Percentiles rank a stretch among this genome's conserved stretches.
Evolutionary conservation across 495 filamentous ascomycete genomes (phyloP).

Genomic region (Penicillium mononematosum): DNA sequence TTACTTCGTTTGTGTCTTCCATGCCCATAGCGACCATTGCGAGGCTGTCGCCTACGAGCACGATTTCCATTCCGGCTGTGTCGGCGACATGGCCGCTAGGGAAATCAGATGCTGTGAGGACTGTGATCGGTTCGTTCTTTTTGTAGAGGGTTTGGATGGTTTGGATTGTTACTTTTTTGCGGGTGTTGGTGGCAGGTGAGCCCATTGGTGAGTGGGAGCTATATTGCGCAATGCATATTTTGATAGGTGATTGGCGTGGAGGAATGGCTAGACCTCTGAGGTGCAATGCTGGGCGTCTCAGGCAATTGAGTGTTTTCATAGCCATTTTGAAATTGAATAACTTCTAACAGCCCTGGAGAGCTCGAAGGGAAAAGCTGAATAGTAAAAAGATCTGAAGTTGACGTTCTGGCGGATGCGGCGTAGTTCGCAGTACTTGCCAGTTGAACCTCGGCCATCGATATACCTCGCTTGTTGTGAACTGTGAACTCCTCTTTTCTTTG

Average conservation of each 20-base stretch:
- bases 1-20: constrained; percentile 88
- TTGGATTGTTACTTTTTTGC: constrained; percentile 83
- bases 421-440: constrained; percentile 10
- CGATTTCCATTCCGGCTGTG: constrained; percentile 86
- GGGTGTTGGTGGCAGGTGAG: constrained; percentile 45
- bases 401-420: constrained; percentile 8
- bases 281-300: not conserved
- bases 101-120: constrained; percentile 97
- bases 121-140: constrained; percentile 83
- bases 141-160: constrained; percentile 72
- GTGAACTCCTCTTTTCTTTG: not conserved
- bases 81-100: constrained; percentile 89
- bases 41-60: constrained; percentile 93
- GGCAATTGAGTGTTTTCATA: not conserved
- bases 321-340: constrained; percentile 1
- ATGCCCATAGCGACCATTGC: constrained; percentile 98
- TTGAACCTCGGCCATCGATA: constrained; percentile 3
- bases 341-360: not conserved
- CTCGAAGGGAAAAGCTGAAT: not conserved
- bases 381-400: not conserved
- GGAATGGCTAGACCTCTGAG: not conserved
- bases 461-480: not conserved
- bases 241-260: constrained; percentile 1
- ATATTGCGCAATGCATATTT: constrained; percentile 36
- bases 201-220: constrained; percentile 89